phyloP scores from a whole-genome alignment of 2,329 filamentous ascomycete genomes.

The Blastomyces gilchristii region DNA sequence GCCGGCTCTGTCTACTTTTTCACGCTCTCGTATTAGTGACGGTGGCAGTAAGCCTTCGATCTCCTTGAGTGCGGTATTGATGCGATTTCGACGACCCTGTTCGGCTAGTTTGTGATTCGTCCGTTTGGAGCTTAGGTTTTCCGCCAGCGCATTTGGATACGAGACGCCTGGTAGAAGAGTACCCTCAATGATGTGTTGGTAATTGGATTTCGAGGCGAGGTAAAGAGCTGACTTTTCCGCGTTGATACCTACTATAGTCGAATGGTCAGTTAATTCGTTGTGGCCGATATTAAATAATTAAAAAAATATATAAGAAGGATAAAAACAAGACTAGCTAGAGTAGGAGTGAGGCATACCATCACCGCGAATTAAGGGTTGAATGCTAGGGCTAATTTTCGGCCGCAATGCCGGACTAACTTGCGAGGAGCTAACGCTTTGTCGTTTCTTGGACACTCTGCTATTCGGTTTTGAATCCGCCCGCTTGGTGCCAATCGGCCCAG shows the following conservation, averaged over 20 bases:
- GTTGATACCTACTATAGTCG: conserved; percentile 32
- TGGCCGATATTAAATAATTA: conserved; percentile 3
- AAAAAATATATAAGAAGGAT: neutral
- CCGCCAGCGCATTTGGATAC: conserved; percentile 83
- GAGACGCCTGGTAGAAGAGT: conserved; percentile 81
- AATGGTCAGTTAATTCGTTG: neutral
- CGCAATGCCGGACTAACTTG: conserved; percentile 78
- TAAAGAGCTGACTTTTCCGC: conserved; percentile 59
- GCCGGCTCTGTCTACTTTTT: conserved; percentile 31
- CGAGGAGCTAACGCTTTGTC: conserved; percentile 58
- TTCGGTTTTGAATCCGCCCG: conserved; percentile 41
- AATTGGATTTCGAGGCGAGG: conserved; percentile 90
- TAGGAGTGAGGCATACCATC: conserved; percentile 39
- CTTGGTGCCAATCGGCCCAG: conserved; percentile 28
- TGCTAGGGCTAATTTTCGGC: conserved; percentile 85
- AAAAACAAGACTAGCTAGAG: conserved; percentile 18
- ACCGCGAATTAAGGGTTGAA: conserved; percentile 77
- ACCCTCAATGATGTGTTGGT: conserved; percentile 92
- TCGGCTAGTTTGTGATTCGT: conserved; percentile 98
- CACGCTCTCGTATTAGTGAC: conserved; percentile 32
- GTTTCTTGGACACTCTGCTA: conserved; percentile 53
- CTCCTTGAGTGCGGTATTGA: conserved; percentile 85
- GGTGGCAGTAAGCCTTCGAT: conserved; percentile 77
- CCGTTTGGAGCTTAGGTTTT: conserved; percentile 88
- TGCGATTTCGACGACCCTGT: conserved; percentile 86